Base-by-base conservation (phyloP, 306 rosid species). In the Ormosia semicastrata region DNA sequence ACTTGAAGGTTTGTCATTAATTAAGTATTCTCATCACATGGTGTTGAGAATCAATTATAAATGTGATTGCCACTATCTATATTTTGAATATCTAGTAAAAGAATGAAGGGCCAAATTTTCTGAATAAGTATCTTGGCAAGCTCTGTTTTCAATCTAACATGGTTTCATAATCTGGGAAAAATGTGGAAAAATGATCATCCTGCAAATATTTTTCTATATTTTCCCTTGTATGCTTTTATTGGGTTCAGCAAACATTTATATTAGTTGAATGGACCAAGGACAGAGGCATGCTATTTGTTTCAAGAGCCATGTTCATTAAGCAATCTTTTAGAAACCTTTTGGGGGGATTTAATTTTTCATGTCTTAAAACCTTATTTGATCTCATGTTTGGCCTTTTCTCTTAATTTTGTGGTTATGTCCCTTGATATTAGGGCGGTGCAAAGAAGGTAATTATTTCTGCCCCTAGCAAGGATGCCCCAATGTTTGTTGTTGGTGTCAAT, bases 401-500 rank as follows among this genome's bases (percentile, higher is more conserved):
- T 47, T 67, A 44, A 63, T 9, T 72, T 18, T 47, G 17, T 66
- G 13, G 17, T 30, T 24, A 40, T 49, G 18, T 64, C 1, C 34
- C 17, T 77, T 50, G 53, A 3, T 34, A 53, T 36, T 78, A 94
- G 98, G 98, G 94, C 30, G 98, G 97, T 84, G 98, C 96, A 24
- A 92, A 94, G 91, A 94, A 94, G 88, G 97, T 94, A 17, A 73
- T 94, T 72, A 94, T 94, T 77, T 94, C 98, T 33, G 97, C 98
- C 58, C 98, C 98, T 0, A 92, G 98, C 79, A 92, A 91, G 86
- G 97, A 94, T 81, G 98, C 98, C 2, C 98, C 98, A 9, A 92
- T 92, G 97, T 94, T 91, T 65, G 98, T 94, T 82, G 92, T 94
- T n/a, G 97, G 98, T 74, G 98, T 94, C 56, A 94, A 94, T 34